Percentiles rank a stretch among this genome's conserved stretches.
phyloP scores from a whole-genome alignment of 1,139 yeast species.

The Candida tropicalis region DNA sequence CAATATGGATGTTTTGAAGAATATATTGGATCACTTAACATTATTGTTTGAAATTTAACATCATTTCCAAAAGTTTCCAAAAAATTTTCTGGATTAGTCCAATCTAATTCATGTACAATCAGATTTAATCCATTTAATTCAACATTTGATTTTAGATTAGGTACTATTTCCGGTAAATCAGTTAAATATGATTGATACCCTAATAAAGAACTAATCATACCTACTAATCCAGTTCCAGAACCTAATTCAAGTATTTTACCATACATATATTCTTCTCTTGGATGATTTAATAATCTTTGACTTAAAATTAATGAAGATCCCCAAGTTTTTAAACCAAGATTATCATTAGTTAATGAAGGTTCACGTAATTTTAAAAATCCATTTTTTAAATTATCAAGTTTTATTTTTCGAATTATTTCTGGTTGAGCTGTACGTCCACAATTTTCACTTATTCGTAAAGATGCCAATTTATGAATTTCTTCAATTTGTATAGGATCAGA shows the following conservation, averaged over 20 bases:
- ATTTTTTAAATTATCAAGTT: slow-evolving; percentile 33
- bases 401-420: slow-evolving; percentile 55
- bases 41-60: slow-evolving; percentile 53
- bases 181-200: slow-evolving; percentile 64
- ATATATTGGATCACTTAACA: slow-evolving; percentile 88
- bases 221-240: slow-evolving; percentile 91
- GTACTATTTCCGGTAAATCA: slow-evolving; percentile 76
- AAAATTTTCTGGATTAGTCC: slow-evolving; percentile 63
- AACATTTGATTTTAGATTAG: slow-evolving; percentile 64
- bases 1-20: slow-evolving; percentile 78
- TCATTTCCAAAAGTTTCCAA: slow-evolving; percentile 21
- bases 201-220: slow-evolving; percentile 60
- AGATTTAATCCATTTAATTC: slow-evolving; percentile 44
- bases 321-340: slow-evolving; percentile 93
- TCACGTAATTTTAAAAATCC: slow-evolving; percentile 56
- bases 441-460: slow-evolving; percentile 72
- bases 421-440: slow-evolving; percentile 91
- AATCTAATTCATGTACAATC: slow-evolving; percentile 64
- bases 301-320: slow-evolving; percentile 82
- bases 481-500: slow-evolving; percentile 36
- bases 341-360: slow-evolving; percentile 86
- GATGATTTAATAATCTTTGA: slow-evolving; percentile 43
- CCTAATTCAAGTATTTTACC: slow-evolving; percentile 77
- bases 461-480: slow-evolving; percentile 54
- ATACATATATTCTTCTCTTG: slow-evolving; percentile 22